Conservation (phyloP, 768 basidiomycete species). For the Russula griseocarnosa region DNA sequence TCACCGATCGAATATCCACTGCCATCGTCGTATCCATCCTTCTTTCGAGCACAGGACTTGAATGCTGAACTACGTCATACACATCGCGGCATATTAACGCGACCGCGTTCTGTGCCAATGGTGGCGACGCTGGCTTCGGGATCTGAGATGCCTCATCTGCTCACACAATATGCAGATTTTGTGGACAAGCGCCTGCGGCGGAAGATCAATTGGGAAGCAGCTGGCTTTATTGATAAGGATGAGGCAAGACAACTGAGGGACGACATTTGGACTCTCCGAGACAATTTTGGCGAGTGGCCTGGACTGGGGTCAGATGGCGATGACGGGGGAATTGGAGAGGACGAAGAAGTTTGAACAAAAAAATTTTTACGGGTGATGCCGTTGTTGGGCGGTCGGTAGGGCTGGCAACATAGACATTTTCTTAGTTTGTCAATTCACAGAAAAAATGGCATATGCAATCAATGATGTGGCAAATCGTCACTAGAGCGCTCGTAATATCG, state of each 20-base stretch:
- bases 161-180: slow-evolving; percentile 51
- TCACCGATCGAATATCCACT: slow-evolving; percentile 53
- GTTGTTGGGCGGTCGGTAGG: background rate
- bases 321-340: slow-evolving; percentile 12
- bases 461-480: background rate
- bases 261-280: slow-evolving; percentile 23
- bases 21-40: slow-evolving; percentile 55
- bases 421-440: background rate
- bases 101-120: slow-evolving; percentile 16
- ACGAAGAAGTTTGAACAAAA: slow-evolving; percentile 15
- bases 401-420: background rate
- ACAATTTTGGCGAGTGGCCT: slow-evolving; percentile 20
- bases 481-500: slow-evolving; percentile 8
- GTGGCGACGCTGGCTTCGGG: slow-evolving; percentile 40
- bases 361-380: background rate
- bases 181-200: slow-evolving; percentile 40
- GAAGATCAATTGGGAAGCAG: slow-evolving; percentile 19
- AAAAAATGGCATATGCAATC: background rate
- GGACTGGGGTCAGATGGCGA: background rate
- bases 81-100: slow-evolving; percentile 15
- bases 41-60: slow-evolving; percentile 35
- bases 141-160: slow-evolving; percentile 38
- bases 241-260: slow-evolving; percentile 24
- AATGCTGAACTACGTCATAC: slow-evolving; percentile 20
- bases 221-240: slow-evolving; percentile 21